Evolutionary conservation across 345 rosid species (phyloP).

Genomic region (Dipteronia dyeriana): DNA sequence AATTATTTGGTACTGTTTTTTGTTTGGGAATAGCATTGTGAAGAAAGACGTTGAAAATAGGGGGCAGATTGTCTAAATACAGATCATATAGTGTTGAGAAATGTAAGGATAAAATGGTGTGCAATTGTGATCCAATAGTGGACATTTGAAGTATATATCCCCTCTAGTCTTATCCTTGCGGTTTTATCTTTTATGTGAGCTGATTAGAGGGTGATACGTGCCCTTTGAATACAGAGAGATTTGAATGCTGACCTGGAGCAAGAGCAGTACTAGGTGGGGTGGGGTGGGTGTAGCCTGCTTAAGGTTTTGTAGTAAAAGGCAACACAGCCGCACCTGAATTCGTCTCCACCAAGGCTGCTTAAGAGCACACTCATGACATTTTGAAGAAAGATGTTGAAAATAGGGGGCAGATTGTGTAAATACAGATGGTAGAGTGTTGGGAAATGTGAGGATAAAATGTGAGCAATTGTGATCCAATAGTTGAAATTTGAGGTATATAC

Average conservation of each 20-base stretch:
- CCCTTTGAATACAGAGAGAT: neutral
- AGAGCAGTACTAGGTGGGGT: neutral
- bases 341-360: too few species aligned
- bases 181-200: neutral
- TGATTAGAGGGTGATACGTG: too few species aligned
- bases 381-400: neutral
- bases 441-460: neutral
- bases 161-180: neutral
- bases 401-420: neutral
- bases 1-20: neutral
- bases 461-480: neutral
- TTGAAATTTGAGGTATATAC: neutral
- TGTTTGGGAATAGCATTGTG: neutral
- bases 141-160: neutral
- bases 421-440: neutral
- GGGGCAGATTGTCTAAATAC: neutral
- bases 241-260: neutral
- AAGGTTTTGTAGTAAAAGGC: too few species aligned
- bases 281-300: neutral
- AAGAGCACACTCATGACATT: neutral
- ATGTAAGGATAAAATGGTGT: neutral
- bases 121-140: neutral
- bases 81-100: neutral
- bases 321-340: too few species aligned
- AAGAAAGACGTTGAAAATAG: neutral